Evolutionary conservation across 495 filamentous ascomycete genomes (phyloP).

Genomic region (Penicillium coffeae): DNA sequence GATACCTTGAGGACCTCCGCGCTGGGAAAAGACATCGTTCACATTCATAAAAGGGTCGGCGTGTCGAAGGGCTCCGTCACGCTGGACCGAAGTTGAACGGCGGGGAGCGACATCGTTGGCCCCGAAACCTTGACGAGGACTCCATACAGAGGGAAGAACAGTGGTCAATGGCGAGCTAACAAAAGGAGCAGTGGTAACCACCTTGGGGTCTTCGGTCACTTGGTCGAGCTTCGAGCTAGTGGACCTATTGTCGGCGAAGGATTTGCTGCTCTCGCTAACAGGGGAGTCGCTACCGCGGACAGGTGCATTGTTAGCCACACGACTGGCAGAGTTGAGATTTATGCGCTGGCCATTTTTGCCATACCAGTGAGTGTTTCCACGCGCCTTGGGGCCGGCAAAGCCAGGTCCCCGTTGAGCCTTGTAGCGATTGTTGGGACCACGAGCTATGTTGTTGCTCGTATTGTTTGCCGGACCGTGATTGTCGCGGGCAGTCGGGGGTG

Average conservation of each 20-base stretch:
- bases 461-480: too few species aligned
- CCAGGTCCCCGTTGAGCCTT: neutral
- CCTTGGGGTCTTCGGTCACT: neutral
- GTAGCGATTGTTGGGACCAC: neutral
- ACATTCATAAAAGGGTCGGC: too few species aligned
- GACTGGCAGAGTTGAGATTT: too few species aligned
- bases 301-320: neutral
- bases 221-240: neutral
- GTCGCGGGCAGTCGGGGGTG: too few species aligned
- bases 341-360: neutral
- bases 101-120: too few species aligned
- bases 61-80: too few species aligned
- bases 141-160: too few species aligned
- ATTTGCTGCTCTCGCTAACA: neutral
- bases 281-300: neutral
- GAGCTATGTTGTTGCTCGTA: too few species aligned
- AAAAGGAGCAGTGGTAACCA: neutral
- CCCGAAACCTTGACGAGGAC: too few species aligned
- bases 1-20: neutral
- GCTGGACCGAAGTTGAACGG: too few species aligned
- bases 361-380: neutral
- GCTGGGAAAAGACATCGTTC: neutral
- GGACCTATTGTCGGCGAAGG: neutral
- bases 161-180: too few species aligned
- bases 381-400: neutral